These are phyloP conservation scores for Globisporangium yorkense DNA, from an alignment of 352 stramenopile genomes.

Conservation along the genomic window DNA sequence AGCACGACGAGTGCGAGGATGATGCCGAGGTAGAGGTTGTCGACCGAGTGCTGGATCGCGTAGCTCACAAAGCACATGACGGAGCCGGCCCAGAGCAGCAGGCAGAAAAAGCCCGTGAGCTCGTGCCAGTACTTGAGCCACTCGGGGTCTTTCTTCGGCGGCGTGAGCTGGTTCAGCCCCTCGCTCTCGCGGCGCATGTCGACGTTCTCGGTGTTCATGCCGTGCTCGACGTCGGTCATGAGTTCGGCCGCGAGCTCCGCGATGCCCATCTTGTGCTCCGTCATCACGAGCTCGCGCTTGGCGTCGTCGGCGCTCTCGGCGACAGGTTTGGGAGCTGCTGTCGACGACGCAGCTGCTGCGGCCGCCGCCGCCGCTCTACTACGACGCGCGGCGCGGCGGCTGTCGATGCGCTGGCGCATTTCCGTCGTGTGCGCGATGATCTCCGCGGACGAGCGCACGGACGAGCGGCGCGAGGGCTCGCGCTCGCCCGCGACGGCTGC, in stretches of 20 bases:
- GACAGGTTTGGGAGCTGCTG: not conserved
- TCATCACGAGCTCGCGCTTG: constrained; percentile 44
- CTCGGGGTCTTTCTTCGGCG: constrained; percentile 44
- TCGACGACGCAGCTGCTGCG: too few relatives aligned
- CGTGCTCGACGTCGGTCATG: constrained; percentile 30
- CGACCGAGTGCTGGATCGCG: constrained; percentile 33
- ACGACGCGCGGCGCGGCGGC: constrained; percentile 27
- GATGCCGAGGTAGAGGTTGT: constrained; percentile 47
- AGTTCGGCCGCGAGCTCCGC: constrained; percentile 38
- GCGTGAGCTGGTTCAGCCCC: constrained; percentile 44
- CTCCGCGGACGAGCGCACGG: constrained; percentile 44
- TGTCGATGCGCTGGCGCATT: constrained; percentile 55
- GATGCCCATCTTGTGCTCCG: constrained; percentile 47
- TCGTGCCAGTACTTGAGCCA: constrained; percentile 55
- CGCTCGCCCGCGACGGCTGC: constrained; percentile 1
- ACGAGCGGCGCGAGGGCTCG: constrained; percentile 21
- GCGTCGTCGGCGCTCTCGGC: constrained; percentile 18
- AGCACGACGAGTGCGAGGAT: constrained; percentile 42
- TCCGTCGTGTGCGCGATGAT: constrained; percentile 47
- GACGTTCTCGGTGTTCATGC: constrained; percentile 41
- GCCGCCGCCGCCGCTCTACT: constrained; percentile 13
- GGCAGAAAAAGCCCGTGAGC: constrained; percentile 50
- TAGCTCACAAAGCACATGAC: constrained; percentile 51
- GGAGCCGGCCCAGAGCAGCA: constrained; percentile 45
- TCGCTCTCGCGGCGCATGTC: constrained; percentile 42